phyloP scores from a whole-genome alignment of 2,329 filamentous ascomycete species.

The Magnaporthiopsis rhizophila region DNA sequence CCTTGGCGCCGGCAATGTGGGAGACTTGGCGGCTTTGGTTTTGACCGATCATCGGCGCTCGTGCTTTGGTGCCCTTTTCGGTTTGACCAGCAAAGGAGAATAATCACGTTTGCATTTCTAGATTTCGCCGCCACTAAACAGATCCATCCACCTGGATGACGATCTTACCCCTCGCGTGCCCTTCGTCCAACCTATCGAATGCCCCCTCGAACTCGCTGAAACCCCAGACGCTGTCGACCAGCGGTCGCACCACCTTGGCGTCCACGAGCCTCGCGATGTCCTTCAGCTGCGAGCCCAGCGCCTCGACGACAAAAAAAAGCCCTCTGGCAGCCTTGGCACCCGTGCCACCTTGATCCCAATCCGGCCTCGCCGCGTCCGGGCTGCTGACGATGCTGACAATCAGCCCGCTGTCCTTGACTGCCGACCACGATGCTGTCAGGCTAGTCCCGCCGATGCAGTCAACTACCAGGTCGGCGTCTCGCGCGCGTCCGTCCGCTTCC shows the following conservation, averaged over 20 bases:
- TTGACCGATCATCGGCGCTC: background rate
- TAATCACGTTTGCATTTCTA: background rate
- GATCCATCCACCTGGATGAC: slow-evolving; percentile 25
- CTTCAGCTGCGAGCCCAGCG: slow-evolving; percentile 25
- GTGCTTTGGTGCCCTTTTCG: background rate
- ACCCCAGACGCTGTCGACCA: slow-evolving; percentile 30
- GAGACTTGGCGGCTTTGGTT: background rate
- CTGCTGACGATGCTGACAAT: slow-evolving; percentile 25
- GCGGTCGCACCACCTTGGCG: slow-evolving; percentile 21
- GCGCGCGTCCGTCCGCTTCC: slow-evolving; percentile 14
- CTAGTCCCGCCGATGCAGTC: slow-evolving; percentile 29
- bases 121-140: slow-evolving; percentile 6
- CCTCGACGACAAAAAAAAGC: slow-evolving; percentile 29
- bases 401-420: slow-evolving; percentile 24
- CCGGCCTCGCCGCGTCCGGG: slow-evolving; percentile 23
- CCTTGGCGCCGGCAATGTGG: background rate
- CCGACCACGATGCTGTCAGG: slow-evolving; percentile 25
- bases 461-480: slow-evolving; percentile 26
- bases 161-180: slow-evolving; percentile 30
- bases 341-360: slow-evolving; percentile 1
- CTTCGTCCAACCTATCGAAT: slow-evolving; percentile 26
- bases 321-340: background rate
- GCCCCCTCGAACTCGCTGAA: slow-evolving; percentile 30
- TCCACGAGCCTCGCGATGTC: slow-evolving; percentile 27
- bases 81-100: too few species aligned